These are phyloP conservation scores for Colletotrichum tropicale DNA, from an alignment of 2,329 filamentous ascomycete species.

Conservation along the genomic window DNA sequence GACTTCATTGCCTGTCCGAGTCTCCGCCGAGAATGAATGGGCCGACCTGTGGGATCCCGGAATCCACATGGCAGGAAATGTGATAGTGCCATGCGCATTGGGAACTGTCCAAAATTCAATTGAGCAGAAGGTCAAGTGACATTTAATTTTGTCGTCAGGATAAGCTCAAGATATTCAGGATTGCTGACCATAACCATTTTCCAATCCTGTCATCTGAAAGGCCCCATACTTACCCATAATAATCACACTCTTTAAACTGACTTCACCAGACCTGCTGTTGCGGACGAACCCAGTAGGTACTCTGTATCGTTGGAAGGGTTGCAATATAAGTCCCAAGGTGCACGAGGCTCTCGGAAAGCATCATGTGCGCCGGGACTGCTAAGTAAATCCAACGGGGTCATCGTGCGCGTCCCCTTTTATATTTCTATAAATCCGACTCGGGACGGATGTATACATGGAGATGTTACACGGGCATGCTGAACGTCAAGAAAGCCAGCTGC, in stretches of 20 bases:
- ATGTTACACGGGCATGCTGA: slow-evolving; percentile 17
- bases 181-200: background rate
- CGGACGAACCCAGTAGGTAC: background rate
- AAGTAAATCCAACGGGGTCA: background rate
- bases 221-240: background rate
- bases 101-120: background rate
- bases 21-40: background rate
- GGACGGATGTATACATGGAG: slow-evolving; percentile 18
- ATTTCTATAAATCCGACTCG: slow-evolving; percentile 8
- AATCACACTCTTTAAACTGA: background rate
- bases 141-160: background rate
- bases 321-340: background rate
- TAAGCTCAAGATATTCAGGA: background rate
- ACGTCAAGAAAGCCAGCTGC: background rate
- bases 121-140: background rate
- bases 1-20: background rate
- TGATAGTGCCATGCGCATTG: background rate
- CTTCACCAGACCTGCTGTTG: background rate
- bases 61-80: background rate
- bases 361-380: background rate
- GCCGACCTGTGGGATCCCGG: background rate
- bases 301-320: background rate
- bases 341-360: background rate
- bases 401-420: background rate
- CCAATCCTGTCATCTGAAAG: background rate